Conservation (phyloP, 345 rosid genomes). For the Bruguiera parviflora region DNA sequence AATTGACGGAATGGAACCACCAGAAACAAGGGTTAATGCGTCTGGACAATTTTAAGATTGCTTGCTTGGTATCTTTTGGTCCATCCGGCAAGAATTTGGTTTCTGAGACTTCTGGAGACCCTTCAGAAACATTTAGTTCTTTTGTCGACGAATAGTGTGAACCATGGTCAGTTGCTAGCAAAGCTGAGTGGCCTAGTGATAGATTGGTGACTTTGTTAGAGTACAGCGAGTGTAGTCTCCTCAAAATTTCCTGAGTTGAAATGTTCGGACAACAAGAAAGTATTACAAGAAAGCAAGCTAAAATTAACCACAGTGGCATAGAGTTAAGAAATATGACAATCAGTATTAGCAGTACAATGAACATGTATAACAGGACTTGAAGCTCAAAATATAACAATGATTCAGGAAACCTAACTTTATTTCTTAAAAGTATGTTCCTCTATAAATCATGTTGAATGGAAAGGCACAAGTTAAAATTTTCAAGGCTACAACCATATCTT, state of each 20-base stretch:
- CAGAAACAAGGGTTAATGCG: constrained; percentile 32
- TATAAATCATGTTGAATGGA: too few relatives aligned
- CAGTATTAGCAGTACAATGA: too few relatives aligned
- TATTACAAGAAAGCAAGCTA: not conserved
- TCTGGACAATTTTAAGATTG: constrained; percentile 40
- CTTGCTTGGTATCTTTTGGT: constrained; percentile 25
- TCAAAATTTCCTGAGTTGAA: constrained; percentile 56
- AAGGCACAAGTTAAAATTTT: too few relatives aligned
- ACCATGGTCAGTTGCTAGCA: constrained; percentile 20
- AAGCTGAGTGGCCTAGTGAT: constrained; percentile 18
- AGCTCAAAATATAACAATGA: too few relatives aligned
- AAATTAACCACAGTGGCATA: too few relatives aligned
- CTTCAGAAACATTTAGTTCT: constrained; percentile 27
- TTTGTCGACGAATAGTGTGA: constrained; percentile 22
- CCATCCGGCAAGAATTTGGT: constrained; percentile 19
- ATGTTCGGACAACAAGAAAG: constrained; percentile 3
- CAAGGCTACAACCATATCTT: too few relatives aligned
- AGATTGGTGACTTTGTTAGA: constrained; percentile 37
- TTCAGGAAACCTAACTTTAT: too few relatives aligned
- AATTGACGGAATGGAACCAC: constrained; percentile 56
- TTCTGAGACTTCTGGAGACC: constrained; percentile 21
- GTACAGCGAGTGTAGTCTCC: constrained; percentile 60
- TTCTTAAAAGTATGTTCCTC: too few relatives aligned
- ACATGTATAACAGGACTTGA: too few relatives aligned
- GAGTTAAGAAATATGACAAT: too few relatives aligned